Conservation (phyloP, 2,329 filamentous ascomycete species). For the Aspergillus pseudonomiae region DNA sequence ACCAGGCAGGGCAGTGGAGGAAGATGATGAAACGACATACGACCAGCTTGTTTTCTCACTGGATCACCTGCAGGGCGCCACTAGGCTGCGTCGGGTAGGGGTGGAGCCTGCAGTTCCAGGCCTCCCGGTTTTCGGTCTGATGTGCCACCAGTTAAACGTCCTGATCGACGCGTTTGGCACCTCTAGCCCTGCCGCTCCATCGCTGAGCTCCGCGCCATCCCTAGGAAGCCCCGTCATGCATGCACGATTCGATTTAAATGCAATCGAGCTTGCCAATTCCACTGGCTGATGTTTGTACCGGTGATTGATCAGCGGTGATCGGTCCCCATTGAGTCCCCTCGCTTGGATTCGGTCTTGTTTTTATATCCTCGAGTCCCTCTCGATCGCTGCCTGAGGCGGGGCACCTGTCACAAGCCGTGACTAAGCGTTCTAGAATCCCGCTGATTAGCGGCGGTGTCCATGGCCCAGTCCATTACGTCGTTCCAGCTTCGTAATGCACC, state of each 20-base stretch:
- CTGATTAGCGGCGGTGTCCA: too few species aligned
- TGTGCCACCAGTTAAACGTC: not conserved
- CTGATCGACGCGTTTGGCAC: not conserved
- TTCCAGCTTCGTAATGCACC: not conserved
- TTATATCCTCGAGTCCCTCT: not conserved
- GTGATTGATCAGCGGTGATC: not conserved
- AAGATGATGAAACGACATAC: not conserved
- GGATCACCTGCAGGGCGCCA: not conserved
- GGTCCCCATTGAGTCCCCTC: not conserved
- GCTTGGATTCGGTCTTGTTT: not conserved
- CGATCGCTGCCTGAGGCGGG: not conserved
- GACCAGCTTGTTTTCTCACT: not conserved
- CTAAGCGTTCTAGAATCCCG: conserved; percentile 18
- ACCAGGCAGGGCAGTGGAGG: not conserved
- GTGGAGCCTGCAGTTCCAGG: not conserved
- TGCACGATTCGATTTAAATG: not conserved
- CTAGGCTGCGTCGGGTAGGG: not conserved
- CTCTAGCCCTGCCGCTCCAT: not conserved
- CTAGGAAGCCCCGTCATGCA: not conserved
- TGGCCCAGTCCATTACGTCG: not conserved
- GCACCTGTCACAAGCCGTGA: conserved; percentile 2
- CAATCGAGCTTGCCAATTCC: not conserved
- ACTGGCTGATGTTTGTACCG: not conserved
- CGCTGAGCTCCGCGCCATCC: too few species aligned
- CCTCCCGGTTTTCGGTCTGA: not conserved